A percentile compares a stretch with the other conserved stretches of the same genome.
phyloP scores from a whole-genome alignment of 345 rosid species.

The Acer saccharum region DNA sequence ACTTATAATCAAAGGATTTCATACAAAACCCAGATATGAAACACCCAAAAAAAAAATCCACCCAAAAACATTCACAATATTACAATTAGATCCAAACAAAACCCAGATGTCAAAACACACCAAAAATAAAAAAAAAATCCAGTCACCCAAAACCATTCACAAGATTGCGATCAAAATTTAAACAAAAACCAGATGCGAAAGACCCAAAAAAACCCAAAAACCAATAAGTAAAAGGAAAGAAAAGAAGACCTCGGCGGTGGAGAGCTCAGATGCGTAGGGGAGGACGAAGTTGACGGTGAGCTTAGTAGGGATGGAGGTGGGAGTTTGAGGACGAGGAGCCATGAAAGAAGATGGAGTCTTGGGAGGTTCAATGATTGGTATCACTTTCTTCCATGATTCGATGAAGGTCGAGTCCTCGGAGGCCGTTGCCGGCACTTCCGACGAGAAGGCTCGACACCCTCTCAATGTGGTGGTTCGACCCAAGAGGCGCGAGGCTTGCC shows the following conservation, averaged over 20 bases:
- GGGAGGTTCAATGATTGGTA: slow-evolving; percentile 78
- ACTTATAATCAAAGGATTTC: not conserved
- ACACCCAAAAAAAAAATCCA: not conserved
- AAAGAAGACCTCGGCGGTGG: slow-evolving; percentile 53
- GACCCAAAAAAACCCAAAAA: not conserved
- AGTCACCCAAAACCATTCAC: not conserved
- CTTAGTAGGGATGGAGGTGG: slow-evolving; percentile 71
- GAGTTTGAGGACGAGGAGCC: slow-evolving; percentile 62
- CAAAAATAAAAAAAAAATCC: not conserved
- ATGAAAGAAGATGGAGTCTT: slow-evolving; percentile 73
- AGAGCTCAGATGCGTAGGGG: slow-evolving; percentile 60
- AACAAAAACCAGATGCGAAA: slow-evolving; percentile 19
- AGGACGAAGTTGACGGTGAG: slow-evolving; percentile 89
- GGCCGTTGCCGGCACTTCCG: slow-evolving; percentile 53
- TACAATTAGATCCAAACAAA: slow-evolving; percentile 15
- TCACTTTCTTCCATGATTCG: slow-evolving; percentile 70
- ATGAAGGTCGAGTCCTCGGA: slow-evolving; percentile 49
- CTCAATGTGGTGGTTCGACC: slow-evolving; percentile 37
- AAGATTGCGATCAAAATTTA: not conserved
- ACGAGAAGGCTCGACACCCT: slow-evolving; percentile 48
- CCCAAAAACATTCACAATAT: not conserved
- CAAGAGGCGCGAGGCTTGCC: slow-evolving; percentile 52
- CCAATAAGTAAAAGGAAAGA: not conserved
- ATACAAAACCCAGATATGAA: not conserved
- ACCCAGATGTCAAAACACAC: slow-evolving; percentile 12